Evolutionary conservation across 768 basidiomycete species (phyloP).

Genomic region (Roridomyces roridus): DNA sequence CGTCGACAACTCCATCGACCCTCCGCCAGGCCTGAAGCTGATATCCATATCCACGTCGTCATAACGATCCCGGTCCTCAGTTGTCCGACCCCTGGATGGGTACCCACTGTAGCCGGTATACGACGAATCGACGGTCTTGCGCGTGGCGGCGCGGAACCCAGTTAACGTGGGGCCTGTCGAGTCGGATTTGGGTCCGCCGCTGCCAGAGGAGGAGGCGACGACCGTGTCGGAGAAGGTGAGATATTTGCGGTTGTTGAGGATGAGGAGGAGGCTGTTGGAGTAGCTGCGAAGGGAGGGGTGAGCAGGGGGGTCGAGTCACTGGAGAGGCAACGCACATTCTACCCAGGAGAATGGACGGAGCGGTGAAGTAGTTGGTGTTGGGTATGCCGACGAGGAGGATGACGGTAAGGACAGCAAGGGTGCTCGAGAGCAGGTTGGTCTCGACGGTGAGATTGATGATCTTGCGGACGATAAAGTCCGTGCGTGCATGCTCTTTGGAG

Average conservation of each 20-base stretch:
- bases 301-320: neutral
- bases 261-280: slow-evolving; percentile 2
- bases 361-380: neutral
- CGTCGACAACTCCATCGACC: too few relatives aligned
- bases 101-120: too few relatives aligned
- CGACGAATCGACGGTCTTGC: too few relatives aligned
- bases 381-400: neutral
- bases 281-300: neutral
- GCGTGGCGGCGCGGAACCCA: too few relatives aligned
- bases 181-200: too few relatives aligned
- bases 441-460: slow-evolving; percentile 1
- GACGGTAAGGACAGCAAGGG: slow-evolving; percentile 3
- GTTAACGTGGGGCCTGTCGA: too few relatives aligned
- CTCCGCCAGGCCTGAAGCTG: too few relatives aligned
- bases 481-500: neutral
- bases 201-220: too few relatives aligned
- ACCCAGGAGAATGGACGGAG: neutral
- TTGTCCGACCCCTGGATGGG: too few relatives aligned
- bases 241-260: neutral
- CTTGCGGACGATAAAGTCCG: neutral
- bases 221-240: too few relatives aligned
- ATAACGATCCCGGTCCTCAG: too few relatives aligned
- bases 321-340: neutral
- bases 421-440: neutral
- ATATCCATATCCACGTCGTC: too few relatives aligned